A percentile compares a stretch with the other conserved stretches of the same genome.
These are phyloP conservation scores for Aquanectria penicillioides DNA, from an alignment of 2,329 filamentous ascomycete genomes.

Conservation along the genomic window DNA sequence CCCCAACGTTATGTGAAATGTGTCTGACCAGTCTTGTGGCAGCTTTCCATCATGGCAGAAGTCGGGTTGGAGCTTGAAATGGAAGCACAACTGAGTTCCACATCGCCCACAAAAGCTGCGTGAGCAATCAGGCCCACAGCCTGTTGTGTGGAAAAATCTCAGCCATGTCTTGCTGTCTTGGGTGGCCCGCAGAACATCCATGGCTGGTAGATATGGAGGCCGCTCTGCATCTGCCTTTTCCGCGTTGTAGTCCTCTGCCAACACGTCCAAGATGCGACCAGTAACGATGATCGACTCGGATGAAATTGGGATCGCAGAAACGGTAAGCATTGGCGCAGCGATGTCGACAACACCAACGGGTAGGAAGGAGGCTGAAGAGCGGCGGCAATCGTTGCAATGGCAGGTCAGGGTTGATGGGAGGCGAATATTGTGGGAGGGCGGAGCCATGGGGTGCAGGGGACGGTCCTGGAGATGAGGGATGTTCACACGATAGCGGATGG, in stretches of 20 bases:
- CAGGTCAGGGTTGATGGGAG: slow-evolving; percentile 34
- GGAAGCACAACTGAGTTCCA: slow-evolving; percentile 33
- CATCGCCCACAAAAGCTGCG: slow-evolving; percentile 42
- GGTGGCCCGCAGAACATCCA: slow-evolving; percentile 29
- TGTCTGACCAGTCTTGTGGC: slow-evolving; percentile 25
- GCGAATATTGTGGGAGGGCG: slow-evolving; percentile 17
- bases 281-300: slow-evolving; percentile 19
- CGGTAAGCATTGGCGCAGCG: slow-evolving; percentile 31
- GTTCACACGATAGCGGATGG: slow-evolving; percentile 37
- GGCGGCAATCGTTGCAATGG: slow-evolving; percentile 40
- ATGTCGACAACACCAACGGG: slow-evolving; percentile 22
- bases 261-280: slow-evolving; percentile 32
- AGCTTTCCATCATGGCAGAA: slow-evolving; percentile 28
- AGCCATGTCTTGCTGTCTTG: slow-evolving; percentile 31
- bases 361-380: slow-evolving; percentile 24
- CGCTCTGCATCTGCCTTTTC: slow-evolving; percentile 24
- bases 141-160: slow-evolving; percentile 38
- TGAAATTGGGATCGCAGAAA: slow-evolving; percentile 29
- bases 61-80: slow-evolving; percentile 26
- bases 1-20: slow-evolving; percentile 33
- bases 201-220: slow-evolving; percentile 31
- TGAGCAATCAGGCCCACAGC: slow-evolving; percentile 25
- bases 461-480: slow-evolving; percentile 29
- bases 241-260: slow-evolving; percentile 24
- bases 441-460: slow-evolving; percentile 20